These are phyloP conservation scores for Begonia loranthoides DNA, from an alignment of 306 rosid species.

Conservation along the genomic window DNA sequence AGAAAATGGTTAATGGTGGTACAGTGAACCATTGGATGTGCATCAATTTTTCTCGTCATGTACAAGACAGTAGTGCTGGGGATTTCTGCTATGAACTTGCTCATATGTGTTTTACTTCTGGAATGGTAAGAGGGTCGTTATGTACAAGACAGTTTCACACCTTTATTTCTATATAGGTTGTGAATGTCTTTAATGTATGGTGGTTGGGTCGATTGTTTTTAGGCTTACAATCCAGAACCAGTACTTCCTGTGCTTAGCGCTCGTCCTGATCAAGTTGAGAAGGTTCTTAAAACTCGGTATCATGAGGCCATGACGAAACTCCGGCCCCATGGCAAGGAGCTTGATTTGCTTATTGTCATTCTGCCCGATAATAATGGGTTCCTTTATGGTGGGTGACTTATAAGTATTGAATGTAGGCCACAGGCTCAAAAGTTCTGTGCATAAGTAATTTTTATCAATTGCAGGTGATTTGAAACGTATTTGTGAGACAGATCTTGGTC, in stretches of 20 bases:
- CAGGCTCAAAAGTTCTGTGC: neutral
- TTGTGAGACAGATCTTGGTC: slow-evolving; percentile 55
- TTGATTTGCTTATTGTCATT: slow-evolving; percentile 37
- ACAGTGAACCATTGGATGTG: neutral
- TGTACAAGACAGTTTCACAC: neutral
- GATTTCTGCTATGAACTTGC: neutral
- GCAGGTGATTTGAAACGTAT: slow-evolving; percentile 49
- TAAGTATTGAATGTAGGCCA: neutral
- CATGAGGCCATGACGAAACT: slow-evolving; percentile 23
- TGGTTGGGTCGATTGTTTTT: neutral
- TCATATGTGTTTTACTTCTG: neutral
- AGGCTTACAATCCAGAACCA: slow-evolving; percentile 31
- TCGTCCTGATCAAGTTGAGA: slow-evolving; percentile 36
- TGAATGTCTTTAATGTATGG: neutral
- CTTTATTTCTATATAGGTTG: neutral
- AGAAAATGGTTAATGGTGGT: slow-evolving; percentile 2
- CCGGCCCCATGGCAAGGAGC: slow-evolving; percentile 22
- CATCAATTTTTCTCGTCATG: neutral
- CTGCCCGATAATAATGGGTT: slow-evolving; percentile 42
- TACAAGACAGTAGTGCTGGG: neutral
- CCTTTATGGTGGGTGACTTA: slow-evolving; percentile 24
- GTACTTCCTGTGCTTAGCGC: slow-evolving; percentile 25
- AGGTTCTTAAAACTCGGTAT: slow-evolving; percentile 31
- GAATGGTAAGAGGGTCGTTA: neutral
- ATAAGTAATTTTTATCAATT: neutral